These are phyloP conservation scores for Dinochytrium kinnereticum DNA, from an alignment of 371 early-diverging fungal species.

Conservation along the genomic window DNA sequence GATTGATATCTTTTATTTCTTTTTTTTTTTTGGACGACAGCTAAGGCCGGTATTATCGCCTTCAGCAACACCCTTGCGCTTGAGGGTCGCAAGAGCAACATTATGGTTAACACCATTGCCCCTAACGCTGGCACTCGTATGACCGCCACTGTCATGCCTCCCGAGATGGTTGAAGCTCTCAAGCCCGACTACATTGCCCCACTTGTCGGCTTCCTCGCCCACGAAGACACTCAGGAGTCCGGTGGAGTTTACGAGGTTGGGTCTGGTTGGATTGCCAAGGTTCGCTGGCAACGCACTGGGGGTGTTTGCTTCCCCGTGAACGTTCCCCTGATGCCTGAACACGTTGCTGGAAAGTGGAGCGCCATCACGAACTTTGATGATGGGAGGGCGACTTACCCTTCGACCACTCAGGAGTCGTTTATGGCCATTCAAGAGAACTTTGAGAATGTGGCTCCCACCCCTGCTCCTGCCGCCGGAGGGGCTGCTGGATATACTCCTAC, in stretches of 20 bases:
- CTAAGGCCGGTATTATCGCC: slow-evolving; percentile 75
- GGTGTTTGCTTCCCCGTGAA: slow-evolving; percentile 71
- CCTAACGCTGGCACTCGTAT: slow-evolving; percentile 81
- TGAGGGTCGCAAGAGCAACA: slow-evolving; percentile 72
- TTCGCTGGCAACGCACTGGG: slow-evolving; percentile 74
- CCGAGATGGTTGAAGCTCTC: slow-evolving; percentile 77
- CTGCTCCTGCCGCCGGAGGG: slow-evolving; percentile 25
- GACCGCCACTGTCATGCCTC: slow-evolving; percentile 82
- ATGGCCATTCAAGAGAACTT: slow-evolving; percentile 70
- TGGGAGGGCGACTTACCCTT: slow-evolving; percentile 88
- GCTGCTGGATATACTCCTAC: slow-evolving; percentile 29
- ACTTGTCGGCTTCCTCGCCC: slow-evolving; percentile 70
- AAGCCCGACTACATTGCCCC: slow-evolving; percentile 84
- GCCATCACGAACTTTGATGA: slow-evolving; percentile 90
- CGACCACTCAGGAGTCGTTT: slow-evolving; percentile 80
- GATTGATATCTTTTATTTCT: slow-evolving; percentile 8
- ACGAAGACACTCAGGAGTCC: slow-evolving; percentile 60
- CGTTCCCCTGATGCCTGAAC: slow-evolving; percentile 66
- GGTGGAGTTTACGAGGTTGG: slow-evolving; percentile 77
- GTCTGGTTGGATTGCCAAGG: slow-evolving; percentile 72
- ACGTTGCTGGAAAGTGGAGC: slow-evolving; percentile 65
- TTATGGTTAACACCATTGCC: slow-evolving; percentile 73
- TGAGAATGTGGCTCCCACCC: slow-evolving; percentile 70
- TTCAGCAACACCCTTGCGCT: slow-evolving; percentile 75
- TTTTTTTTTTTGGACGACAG: slow-evolving; percentile 26